Base-by-base conservation (phyloP, 352 stramenopile species). In the Phytophthora sp. region DNA sequence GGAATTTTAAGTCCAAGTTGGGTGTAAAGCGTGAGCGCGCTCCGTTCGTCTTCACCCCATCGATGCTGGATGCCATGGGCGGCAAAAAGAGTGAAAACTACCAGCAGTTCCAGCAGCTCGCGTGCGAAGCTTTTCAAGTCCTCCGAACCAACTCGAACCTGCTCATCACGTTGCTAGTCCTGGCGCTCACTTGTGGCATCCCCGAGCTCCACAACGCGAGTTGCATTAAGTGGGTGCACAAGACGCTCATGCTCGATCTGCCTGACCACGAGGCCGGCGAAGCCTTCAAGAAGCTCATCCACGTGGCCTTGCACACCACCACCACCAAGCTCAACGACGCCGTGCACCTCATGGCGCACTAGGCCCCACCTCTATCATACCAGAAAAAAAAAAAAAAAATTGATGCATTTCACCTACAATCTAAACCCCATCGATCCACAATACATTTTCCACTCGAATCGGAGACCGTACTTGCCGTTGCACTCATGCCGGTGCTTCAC, bases 1-100 rank as follows among this genome's bases (percentile, higher is more conserved):
- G 94, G n/a, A 96, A 98, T 44, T 98, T 97, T 71, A 98, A 98
- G 72, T 90, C 74, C 20, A 98, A 98, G 57, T 55, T 96, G 12
- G 94, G 94, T 8, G 82, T 97, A 35, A 97, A 97, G 62, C 77
- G 93, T 6, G 94, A 98, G 62, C 84, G 86, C 21, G 84, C 89
- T 1, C 87, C 88, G 27, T 98, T 98, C 53, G 82, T 98, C n/a
- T 96, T 98, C 48, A 98, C 94, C 0, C 85, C 84, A 3, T 84
- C 87, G 11, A 97, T 98, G 87, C 76, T 89, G 13, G 59, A 95
- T 34, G 86, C 82, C 2, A 91, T 98, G 35, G 93, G 91, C 12
- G 85, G 74, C 13, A 88, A 91, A 39, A 82, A 89, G 39, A 87
- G 84, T 28, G 75, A 80, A 9, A 72, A 89, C 54, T 97, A 91